Evolutionary conservation across 2,329 filamentous ascomycete genomes (phyloP).

Genomic region (Sclerotiophoma versabilis): DNA sequence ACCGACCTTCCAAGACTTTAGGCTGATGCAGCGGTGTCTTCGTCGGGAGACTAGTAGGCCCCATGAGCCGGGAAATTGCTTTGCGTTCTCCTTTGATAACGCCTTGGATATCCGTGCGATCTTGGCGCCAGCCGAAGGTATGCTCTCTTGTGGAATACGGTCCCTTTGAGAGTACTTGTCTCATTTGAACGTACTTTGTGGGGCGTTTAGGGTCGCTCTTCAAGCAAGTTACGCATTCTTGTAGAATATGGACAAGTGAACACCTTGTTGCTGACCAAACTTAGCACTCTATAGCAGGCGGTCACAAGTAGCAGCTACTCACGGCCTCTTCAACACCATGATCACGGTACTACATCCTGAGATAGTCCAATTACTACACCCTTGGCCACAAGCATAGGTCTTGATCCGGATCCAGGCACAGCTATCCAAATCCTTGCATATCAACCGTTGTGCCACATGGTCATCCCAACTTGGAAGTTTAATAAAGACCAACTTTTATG

Average conservation of each 20-base stretch:
- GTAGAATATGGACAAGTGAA: background rate
- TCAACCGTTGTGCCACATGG: conserved; percentile 10
- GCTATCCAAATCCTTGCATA: background rate
- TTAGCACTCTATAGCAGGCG: background rate
- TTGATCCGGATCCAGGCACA: background rate
- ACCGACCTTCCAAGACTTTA: conserved; percentile 11
- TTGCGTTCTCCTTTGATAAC: conserved; percentile 3
- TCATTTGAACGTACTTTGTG: background rate
- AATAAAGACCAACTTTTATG: background rate
- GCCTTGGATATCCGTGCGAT: conserved; percentile 11
- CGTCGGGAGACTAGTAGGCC: conserved; percentile 9
- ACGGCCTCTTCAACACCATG: background rate
- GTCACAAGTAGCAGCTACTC: background rate
- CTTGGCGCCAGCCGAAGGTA: background rate
- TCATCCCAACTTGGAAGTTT: background rate
- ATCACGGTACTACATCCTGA: background rate
- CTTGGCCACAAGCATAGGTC: background rate
- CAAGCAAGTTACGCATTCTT: background rate
- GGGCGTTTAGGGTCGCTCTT: background rate
- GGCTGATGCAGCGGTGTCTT: conserved; percentile 8
- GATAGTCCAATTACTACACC: background rate
- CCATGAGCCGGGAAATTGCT: conserved; percentile 9
- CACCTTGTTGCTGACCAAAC: background rate
- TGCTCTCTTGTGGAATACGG: background rate
- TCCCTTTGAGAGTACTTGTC: background rate